These are phyloP conservation scores for Aspergillus vadensis DNA, from an alignment of 2,329 filamentous ascomycete species.

Conservation along the genomic window DNA sequence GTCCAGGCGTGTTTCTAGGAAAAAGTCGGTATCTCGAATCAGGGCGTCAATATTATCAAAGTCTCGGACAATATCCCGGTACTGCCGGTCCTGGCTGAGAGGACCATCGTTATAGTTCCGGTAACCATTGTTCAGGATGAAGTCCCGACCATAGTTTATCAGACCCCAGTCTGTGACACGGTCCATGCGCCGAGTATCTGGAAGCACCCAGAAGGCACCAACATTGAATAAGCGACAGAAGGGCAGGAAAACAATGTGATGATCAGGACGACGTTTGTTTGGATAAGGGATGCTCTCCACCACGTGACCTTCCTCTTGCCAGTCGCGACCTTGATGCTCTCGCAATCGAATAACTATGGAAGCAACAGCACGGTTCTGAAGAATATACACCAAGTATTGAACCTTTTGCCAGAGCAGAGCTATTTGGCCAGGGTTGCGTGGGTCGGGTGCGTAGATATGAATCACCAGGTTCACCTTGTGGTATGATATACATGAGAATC, in stretches of 20 bases:
- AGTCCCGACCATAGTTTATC: background rate
- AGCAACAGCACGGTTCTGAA: background rate
- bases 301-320: background rate
- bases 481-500: background rate
- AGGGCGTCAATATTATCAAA: slow-evolving; percentile 3
- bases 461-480: background rate
- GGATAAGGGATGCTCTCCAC: slow-evolving; percentile 7
- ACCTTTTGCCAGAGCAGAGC: background rate
- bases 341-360: background rate
- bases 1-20: background rate
- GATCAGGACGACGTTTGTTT: background rate
- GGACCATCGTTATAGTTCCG: background rate
- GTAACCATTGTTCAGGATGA: slow-evolving; percentile 7
- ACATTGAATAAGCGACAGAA: slow-evolving; percentile 1
- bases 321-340: background rate
- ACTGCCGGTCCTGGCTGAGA: background rate
- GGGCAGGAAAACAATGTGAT: slow-evolving; percentile 2
- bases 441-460: background rate
- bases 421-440: background rate
- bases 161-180: background rate
- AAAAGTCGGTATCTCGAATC: slow-evolving; percentile 7
- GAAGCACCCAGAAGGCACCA: background rate
- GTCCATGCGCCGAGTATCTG: slow-evolving; percentile 1
- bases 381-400: background rate
- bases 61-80: background rate